These are phyloP conservation scores for Penicillium simplicissimum DNA, from an alignment of 495 filamentous ascomycete genomes.

Conservation along the genomic window DNA sequence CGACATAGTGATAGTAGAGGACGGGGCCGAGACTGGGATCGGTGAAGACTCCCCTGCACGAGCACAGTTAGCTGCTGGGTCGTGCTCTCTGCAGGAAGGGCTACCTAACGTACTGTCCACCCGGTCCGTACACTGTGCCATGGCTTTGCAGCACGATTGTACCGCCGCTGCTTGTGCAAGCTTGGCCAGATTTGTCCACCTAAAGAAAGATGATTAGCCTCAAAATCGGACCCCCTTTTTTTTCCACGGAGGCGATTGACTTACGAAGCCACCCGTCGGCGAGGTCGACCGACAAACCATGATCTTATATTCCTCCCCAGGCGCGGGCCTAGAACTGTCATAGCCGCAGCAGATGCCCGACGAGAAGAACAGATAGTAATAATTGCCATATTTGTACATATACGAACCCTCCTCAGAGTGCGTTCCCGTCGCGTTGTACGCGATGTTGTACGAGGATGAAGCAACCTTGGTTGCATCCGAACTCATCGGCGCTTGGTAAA, in stretches of 20 bases:
- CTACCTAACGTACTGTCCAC: constrained; percentile 56
- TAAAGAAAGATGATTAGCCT: constrained; percentile 8
- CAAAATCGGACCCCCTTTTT: not conserved
- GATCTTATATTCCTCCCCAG: constrained; percentile 70
- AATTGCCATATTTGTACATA: constrained; percentile 56
- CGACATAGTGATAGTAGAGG: constrained; percentile 72
- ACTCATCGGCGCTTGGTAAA: constrained; percentile 64
- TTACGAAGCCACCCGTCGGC: constrained; percentile 57
- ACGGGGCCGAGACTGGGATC: constrained; percentile 52
- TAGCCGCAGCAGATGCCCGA: constrained; percentile 68
- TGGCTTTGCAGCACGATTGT: constrained; percentile 64
- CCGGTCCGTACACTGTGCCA: constrained; percentile 68
- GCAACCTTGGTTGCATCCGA: constrained; percentile 41
- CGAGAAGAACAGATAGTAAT: constrained; percentile 73
- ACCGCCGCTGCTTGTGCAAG: constrained; percentile 63
- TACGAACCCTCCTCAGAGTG: constrained; percentile 62
- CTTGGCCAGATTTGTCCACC: constrained; percentile 57
- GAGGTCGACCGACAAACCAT: constrained; percentile 61
- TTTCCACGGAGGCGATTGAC: constrained; percentile 6
- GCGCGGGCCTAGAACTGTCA: constrained; percentile 48
- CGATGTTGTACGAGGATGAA: constrained; percentile 49
- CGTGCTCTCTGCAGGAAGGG: not conserved
- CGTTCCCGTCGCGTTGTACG: constrained; percentile 52
- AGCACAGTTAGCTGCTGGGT: constrained; percentile 10
- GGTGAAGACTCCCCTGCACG: constrained; percentile 46